Percentiles rank a stretch among this genome's conserved stretches.
These are phyloP conservation scores for Linum usitatissimum DNA, from an alignment of 345 rosid genomes.

Conservation along the genomic window DNA sequence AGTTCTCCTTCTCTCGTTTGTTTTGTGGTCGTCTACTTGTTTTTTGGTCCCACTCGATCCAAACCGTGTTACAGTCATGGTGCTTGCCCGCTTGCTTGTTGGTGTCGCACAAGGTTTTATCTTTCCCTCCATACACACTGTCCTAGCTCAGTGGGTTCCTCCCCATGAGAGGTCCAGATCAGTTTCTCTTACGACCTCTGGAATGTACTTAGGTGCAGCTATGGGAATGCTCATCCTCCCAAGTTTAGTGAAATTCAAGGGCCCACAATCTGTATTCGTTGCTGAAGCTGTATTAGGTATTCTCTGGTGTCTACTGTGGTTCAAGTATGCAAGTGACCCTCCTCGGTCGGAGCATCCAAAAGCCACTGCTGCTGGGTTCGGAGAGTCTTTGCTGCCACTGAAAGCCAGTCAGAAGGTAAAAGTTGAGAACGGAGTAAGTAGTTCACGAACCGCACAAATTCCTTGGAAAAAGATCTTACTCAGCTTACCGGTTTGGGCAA, in stretches of 20 bases:
- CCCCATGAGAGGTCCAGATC: slow-evolving; percentile 97
- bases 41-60: slow-evolving; percentile 82
- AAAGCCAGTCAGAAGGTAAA: slow-evolving; percentile 49
- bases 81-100: slow-evolving; percentile 79
- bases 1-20: slow-evolving; percentile 79
- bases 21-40: slow-evolving; percentile 85
- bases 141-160: slow-evolving; percentile 97
- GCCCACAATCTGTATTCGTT: slow-evolving; percentile 78
- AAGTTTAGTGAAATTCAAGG: slow-evolving; percentile 66
- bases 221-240: slow-evolving; percentile 94
- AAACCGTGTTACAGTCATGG: slow-evolving; percentile 44
- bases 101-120: slow-evolving; percentile 98
- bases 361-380: slow-evolving; percentile 82
- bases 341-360: slow-evolving; percentile 86
- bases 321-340: slow-evolving; percentile 70
- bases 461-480: slow-evolving; percentile 78
- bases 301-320: slow-evolving; percentile 85
- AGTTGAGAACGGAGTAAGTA: slow-evolving; percentile 43
- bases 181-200: slow-evolving; percentile 89
- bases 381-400: slow-evolving; percentile 60
- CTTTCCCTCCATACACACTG: slow-evolving; percentile 91
- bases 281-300: slow-evolving; percentile 84
- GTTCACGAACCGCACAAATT: slow-evolving; percentile 38
- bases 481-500: slow-evolving; percentile 82
- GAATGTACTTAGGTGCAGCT: slow-evolving; percentile 97